Base-by-base conservation (phyloP, 192 early-diverging fungal genomes). In the Backusella sp. region DNA sequence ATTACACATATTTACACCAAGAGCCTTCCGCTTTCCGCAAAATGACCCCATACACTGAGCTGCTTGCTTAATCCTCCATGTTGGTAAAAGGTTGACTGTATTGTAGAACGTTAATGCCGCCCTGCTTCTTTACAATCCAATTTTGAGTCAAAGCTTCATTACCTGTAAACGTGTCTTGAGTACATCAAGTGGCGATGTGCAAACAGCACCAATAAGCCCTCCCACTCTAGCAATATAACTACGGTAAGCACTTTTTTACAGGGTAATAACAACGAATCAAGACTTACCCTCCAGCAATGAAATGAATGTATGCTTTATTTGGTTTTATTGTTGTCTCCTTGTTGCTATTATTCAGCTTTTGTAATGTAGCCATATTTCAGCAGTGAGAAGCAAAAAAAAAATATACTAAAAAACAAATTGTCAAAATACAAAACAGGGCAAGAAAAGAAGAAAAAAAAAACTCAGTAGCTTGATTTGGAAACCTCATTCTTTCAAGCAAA, bases 131-230 rank as follows among this genome's bases (percentile, higher is more conserved):
- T n/a, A 49, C 19, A 15, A 59, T 26, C 2, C 6, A 8, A 1
- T 0, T 8, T 59, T 59, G 23, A 26, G 11, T 12, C 8, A 26
- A 23, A 23, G 1, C 9, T 3, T 26, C 7, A 68, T 76, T 75
- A 93, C 93, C 87, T 99, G 97, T 75, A 97, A 85, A 35, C 96
- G 91, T 6, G 96, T 98, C 75, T 96, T 97, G 62, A 98, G 91
- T 14, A 99, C 95, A 77, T 99, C 97, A 35, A 99, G 85, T 0
- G 97, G 97, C 59, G 93, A 97, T 30, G 96, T 97, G 1, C 91
- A 87, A 0, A 95, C 76, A 23, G 97, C 97, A 36, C 96, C 97
- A 30, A 91, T 84, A 91, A 90, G 88, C 0, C 92, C 94, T 36
- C 91, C 92, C 4, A 91, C 79, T 72, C 90, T 89, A 79, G 21